A percentile compares a stretch with the other conserved stretches of the same genome.
Conservation (phyloP, 257 asterid species). For the Scutellaria galericulata region DNA sequence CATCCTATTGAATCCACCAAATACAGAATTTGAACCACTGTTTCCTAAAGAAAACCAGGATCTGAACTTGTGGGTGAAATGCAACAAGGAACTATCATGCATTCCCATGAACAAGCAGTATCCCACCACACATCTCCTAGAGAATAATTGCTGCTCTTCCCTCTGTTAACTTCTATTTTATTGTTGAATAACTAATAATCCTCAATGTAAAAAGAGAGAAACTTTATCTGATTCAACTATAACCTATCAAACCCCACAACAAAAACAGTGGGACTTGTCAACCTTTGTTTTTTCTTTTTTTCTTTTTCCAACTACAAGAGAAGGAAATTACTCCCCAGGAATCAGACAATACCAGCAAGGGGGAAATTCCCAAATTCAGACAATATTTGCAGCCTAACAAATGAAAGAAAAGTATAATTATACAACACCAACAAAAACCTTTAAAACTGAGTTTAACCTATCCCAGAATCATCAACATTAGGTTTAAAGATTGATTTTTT, state of each 20-base stretch:
- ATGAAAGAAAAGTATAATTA: conserved; percentile 21
- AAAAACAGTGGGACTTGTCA: conserved; percentile 60
- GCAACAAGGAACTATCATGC: conserved; percentile 59
- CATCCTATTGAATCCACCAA: conserved; percentile 49
- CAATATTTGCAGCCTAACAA: conserved; percentile 48
- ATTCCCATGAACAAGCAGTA: conserved; percentile 66
- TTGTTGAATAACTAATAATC: conserved; percentile 27
- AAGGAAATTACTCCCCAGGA: conserved; percentile 39
- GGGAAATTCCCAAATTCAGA: conserved; percentile 41
- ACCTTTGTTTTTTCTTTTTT: conserved; percentile 26
- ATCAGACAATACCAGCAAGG: conserved; percentile 39
- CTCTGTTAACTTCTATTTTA: conserved; percentile 28
- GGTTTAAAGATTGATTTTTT: conserved; percentile 53
- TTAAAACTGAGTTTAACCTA: conserved; percentile 56
- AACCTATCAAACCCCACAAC: conserved; percentile 69
- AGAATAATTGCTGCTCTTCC: conserved; percentile 24
- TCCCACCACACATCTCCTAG: conserved; percentile 43
- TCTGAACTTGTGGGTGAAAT: conserved; percentile 67
- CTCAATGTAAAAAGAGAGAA: conserved; percentile 28
- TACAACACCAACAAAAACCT: conserved; percentile 36
- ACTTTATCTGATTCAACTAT: conserved; percentile 42
- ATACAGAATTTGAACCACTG: conserved; percentile 39
- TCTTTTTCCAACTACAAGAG: conserved; percentile 17
- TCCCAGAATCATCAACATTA: conserved; percentile 70
- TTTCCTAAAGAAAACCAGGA: conserved; percentile 67